Evolutionary conservation across 768 basidiomycete genomes (phyloP), one percentile per base, ranked within the genome.

Genomic region (Auriscalpium orientale): DNA sequence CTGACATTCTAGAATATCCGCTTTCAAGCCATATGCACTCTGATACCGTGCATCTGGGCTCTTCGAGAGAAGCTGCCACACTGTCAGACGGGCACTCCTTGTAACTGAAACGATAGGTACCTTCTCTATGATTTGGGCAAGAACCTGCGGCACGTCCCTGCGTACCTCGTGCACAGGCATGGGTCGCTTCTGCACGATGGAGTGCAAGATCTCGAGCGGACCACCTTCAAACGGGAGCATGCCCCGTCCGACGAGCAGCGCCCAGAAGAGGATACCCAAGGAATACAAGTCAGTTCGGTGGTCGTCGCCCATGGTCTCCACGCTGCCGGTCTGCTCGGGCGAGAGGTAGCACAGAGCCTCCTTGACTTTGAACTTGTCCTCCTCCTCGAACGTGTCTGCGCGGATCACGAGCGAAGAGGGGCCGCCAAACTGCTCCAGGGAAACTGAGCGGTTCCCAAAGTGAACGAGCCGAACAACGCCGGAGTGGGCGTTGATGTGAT

Each of bases 161-260:
- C 87, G 75, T 18, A 87, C 81, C 64, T 88, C 86, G 59, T 87
- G 85, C 12, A 88, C 85, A 9, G 83, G 83, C 80, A 85, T 85
- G 0, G 86, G 84, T 13, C 83, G 70, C 61, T 84, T 85, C 64
- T 87, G 85, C 21, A 86, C 83, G 53, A 88, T 84, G 2, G 85
- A 77, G 63, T 87, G 83, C 54, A 87, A 63, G 21, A 89, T 71
- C 64, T 89, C 86, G 59, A 85, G 58, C 11, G 72, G 71, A 4
- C 69, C 68, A 12, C 74, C 73, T 56, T 74, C 73, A 57, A 74
- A 73, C 2, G 71, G 71, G 54, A 71, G 51, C 35, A 65, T 67
- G 28, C 71, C 85, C 38, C 82, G 74, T 21, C 87, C 85, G 15
- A 86, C 84, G n/a, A 88, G 73, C 3, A 87, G 71, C 10, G 84